phyloP scores from a whole-genome alignment of 208 protist genomes.

The Leishmania gerbilli region DNA sequence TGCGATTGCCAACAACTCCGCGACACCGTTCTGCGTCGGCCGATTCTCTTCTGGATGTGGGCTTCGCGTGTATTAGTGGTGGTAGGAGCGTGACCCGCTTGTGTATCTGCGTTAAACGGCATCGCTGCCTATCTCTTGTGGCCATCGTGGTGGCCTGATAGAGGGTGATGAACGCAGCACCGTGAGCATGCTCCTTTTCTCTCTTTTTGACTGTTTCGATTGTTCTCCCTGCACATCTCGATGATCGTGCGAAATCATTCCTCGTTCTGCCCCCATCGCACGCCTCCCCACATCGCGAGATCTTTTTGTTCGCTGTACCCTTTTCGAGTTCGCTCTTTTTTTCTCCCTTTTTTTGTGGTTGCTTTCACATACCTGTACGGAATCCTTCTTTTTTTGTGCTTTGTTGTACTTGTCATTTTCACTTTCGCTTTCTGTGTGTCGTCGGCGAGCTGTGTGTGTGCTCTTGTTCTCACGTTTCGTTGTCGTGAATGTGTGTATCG shows the following conservation, averaged over 20 bases:
- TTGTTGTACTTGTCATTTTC: background rate
- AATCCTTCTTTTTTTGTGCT: background rate
- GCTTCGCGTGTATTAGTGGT: background rate
- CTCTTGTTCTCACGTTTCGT: background rate
- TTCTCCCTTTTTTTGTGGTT: too few species aligned
- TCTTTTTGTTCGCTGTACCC: background rate
- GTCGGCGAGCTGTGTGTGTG: background rate
- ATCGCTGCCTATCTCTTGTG: background rate
- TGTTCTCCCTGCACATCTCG: background rate
- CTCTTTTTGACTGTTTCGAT: background rate
- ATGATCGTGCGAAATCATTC: background rate
- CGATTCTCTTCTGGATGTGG: background rate
- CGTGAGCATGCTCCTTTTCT: background rate
- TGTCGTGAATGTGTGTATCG: background rate
- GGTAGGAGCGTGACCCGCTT: background rate
- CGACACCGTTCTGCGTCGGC: background rate
- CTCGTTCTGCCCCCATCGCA: background rate
- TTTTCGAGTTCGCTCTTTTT: background rate
- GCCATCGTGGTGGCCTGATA: background rate
- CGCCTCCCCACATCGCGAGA: background rate
- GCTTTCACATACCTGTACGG: background rate
- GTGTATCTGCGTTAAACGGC: background rate
- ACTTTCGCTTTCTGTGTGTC: background rate
- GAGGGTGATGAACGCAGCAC: background rate
- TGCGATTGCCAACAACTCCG: background rate